Evolutionary conservation across 1,284 basidiomycete species (phyloP).

Genomic region (Austroboletus niveus): DNA sequence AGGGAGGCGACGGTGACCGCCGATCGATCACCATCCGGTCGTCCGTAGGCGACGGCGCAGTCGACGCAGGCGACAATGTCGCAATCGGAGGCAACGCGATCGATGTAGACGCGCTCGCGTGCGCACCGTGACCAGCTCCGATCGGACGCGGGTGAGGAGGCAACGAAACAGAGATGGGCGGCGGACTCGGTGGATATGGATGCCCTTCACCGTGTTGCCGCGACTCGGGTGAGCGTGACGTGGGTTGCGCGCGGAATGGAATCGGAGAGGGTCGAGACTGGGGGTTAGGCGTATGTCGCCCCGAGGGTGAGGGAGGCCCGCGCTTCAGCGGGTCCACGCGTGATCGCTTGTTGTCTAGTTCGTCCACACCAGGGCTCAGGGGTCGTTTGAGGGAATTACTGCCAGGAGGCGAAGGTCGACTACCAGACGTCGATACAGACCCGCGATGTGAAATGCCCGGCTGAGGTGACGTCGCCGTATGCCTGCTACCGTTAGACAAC

Average conservation of each 20-base stretch:
- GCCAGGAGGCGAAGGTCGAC: conserved; percentile 49
- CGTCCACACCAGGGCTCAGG: conserved; percentile 61
- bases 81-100: conserved; percentile 62
- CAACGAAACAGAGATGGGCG: conserved; percentile 52
- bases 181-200: conserved; percentile 52
- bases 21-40: conserved; percentile 50
- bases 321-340: conserved; percentile 57
- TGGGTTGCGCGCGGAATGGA: conserved; percentile 68
- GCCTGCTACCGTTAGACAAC: conserved; percentile 50
- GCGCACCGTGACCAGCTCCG: conserved; percentile 45
- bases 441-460: conserved; percentile 48
- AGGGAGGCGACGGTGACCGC: conserved; percentile 45
- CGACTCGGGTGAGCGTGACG: conserved; percentile 61
- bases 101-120: conserved; percentile 25
- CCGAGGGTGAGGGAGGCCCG: conserved; percentile 50
- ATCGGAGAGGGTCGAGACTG: conserved; percentile 69
- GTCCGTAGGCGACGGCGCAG: conserved; percentile 50
- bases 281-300: conserved; percentile 48
- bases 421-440: conserved; percentile 53
- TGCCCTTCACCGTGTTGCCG: conserved; percentile 42
- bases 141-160: conserved; percentile 73
- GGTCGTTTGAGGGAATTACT: conserved; percentile 56
- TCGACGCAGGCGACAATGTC: conserved; percentile 58
- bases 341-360: conserved; percentile 60
- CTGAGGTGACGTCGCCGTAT: conserved; percentile 48